Conservation (phyloP, 108 stramenopile genomes). For the Cyclotella distinguenda region DNA sequence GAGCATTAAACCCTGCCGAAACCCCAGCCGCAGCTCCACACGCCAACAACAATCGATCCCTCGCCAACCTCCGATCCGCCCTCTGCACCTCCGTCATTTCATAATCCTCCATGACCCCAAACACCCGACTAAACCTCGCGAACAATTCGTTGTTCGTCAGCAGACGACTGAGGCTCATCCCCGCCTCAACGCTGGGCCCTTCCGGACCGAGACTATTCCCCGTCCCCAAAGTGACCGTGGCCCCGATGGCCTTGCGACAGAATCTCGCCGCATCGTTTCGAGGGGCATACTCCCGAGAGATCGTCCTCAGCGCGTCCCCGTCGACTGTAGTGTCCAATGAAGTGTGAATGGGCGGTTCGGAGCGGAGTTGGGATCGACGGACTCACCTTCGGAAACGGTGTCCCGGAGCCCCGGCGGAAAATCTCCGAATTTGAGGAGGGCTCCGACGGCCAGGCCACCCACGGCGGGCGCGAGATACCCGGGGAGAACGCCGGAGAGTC, state of each 20-base stretch:
- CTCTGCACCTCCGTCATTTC: constrained; percentile 33
- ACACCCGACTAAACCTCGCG: constrained; percentile 20
- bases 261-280: constrained; percentile 51
- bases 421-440: too few relatives aligned
- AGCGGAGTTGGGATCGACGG: too few relatives aligned
- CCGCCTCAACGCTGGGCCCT: constrained; percentile 87
- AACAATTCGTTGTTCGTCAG: constrained; percentile 47
- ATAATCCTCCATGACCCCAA: constrained; percentile 41
- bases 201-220: constrained; percentile 90
- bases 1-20: constrained; percentile 92
- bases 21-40: constrained; percentile 93
- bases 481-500: constrained; percentile 40
- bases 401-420: too few relatives aligned
- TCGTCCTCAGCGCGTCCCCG: too few relatives aligned
- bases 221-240: constrained; percentile 85
- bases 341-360: constrained; percentile 33
- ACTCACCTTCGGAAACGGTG: too few relatives aligned
- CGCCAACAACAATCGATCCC: constrained; percentile 71
- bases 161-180: constrained; percentile 64
- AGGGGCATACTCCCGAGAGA: constrained; percentile 23
- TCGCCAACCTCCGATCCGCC: constrained; percentile 35
- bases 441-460: too few relatives aligned
- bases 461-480: too few relatives aligned
- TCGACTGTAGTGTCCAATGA: too few relatives aligned
- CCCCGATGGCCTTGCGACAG: constrained; percentile 72